Conservation (phyloP, 106 monocot genomes). For the Iris macrosiphon region DNA sequence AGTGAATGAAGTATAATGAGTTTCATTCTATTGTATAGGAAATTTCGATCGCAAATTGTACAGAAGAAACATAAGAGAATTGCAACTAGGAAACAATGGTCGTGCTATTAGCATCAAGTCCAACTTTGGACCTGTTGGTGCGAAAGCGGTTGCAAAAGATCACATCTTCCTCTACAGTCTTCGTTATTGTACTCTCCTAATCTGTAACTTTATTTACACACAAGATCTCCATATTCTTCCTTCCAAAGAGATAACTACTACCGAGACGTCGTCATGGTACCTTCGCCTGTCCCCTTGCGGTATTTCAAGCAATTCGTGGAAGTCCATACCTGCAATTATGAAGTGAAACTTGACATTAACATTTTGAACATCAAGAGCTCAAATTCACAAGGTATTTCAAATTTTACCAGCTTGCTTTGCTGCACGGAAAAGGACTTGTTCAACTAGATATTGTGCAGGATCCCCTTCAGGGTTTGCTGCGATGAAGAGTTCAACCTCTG, state of each 20-base stretch:
- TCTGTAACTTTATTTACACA: constrained; percentile 39
- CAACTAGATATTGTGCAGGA: constrained; percentile 12
- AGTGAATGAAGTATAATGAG: too few relatives aligned
- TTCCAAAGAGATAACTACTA: constrained; percentile 77
- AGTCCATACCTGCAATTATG: constrained; percentile 66
- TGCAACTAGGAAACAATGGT: too few relatives aligned
- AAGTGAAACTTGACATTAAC: too few relatives aligned
- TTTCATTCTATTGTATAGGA: too few relatives aligned
- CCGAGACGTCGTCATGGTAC: constrained; percentile 84
- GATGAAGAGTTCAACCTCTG: constrained; percentile 76
- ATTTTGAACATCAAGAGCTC: too few relatives aligned
- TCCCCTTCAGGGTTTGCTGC: constrained; percentile 70
- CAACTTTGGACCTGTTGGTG: too few relatives aligned
- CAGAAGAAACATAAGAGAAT: too few relatives aligned
- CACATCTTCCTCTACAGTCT: not conserved
- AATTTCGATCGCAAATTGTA: too few relatives aligned
- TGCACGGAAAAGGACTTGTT: constrained; percentile 11
- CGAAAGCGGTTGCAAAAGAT: too few relatives aligned
- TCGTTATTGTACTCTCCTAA: not conserved
- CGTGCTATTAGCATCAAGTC: too few relatives aligned
- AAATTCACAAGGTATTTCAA: too few relatives aligned
- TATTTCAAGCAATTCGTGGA: constrained; percentile 79
- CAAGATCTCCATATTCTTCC: constrained; percentile 86
- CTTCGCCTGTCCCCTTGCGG: constrained; percentile 75
- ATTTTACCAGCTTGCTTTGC: constrained; percentile 10